A percentile compares a stretch with the other conserved stretches of the same genome.
phyloP scores from a whole-genome alignment of 352 stramenopile species.

The Labyrinthula sp. region DNA sequence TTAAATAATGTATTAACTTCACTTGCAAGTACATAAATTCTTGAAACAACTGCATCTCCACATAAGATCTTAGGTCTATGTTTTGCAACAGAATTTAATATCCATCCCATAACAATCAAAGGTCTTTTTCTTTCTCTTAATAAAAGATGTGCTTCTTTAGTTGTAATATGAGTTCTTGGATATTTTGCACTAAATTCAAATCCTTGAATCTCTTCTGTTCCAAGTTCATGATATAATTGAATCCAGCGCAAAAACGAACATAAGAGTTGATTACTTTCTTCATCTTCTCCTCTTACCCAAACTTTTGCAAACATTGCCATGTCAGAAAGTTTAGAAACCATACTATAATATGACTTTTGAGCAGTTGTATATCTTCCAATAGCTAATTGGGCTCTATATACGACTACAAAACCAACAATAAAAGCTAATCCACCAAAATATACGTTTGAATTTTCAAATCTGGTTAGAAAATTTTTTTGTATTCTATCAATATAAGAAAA shows the following conservation, averaged over 20 bases:
- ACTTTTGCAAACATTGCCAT: slow-evolving; percentile 18
- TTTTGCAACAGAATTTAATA: slow-evolving; percentile 17
- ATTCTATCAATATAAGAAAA: slow-evolving; percentile 2
- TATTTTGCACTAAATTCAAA: slow-evolving; percentile 12
- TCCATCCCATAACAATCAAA: slow-evolving; percentile 9
- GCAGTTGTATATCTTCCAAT: slow-evolving; percentile 7
- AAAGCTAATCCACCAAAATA: slow-evolving; percentile 29
- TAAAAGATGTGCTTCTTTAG: slow-evolving; percentile 12
- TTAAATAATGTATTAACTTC: slow-evolving; percentile 26
- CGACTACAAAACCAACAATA: slow-evolving; percentile 25
- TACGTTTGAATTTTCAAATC: slow-evolving; percentile 7
- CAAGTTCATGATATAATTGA: slow-evolving; percentile 20
- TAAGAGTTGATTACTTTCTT: neutral
- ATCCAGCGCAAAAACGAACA: slow-evolving; percentile 13
- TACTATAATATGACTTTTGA: slow-evolving; percentile 20
- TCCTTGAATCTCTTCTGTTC: slow-evolving; percentile 23
- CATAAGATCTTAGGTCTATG: slow-evolving; percentile 4
- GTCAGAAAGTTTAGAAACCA: slow-evolving; percentile 23
- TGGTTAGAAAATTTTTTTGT: neutral
- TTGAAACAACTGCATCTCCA: slow-evolving; percentile 16
- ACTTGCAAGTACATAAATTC: slow-evolving; percentile 11
- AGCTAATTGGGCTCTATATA: slow-evolving; percentile 22
- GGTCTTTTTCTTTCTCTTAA: slow-evolving; percentile 12
- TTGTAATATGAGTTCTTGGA: slow-evolving; percentile 8
- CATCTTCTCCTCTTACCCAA: slow-evolving; percentile 1